Evolutionary conservation across 2,329 filamentous ascomycete species (phyloP), one percentile per base, ranked within the genome.

Genomic region (Aspergillus floridensis): DNA sequence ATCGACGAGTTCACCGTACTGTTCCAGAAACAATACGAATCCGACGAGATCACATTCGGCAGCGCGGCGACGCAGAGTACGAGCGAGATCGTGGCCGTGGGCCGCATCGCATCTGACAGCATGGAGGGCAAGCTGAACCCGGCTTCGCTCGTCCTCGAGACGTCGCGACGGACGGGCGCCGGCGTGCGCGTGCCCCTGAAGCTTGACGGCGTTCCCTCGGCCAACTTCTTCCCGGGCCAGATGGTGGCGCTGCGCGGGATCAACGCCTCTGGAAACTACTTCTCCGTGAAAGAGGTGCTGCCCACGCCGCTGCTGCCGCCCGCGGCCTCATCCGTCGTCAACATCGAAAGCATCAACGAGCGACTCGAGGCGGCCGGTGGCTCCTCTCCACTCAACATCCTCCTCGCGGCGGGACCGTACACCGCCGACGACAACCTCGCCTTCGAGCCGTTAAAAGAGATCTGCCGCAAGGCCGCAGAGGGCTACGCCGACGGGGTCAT

Each of bases 191-290:
- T 97, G 31, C 90, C 92, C 4, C 76, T 99, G 19, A 91, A 91
- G 64, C 80, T 97, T 59, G 84, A 89, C 61, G 83, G 83, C 2
- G 74, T 96, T 1, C 78, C 81, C 64, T 84, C 77, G 1, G 95
- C 89, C 76, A 89, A 91, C 71, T 91, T 98, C 79, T 98, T 98
- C 72, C 95, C 93, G 0, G 95, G 95, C 5, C 93, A 98, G 72
- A 92, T 98, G 55, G 91, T 96, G 31, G 95, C 93, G 6, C 77
- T 98, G 29, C 84, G 84, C 62, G 95, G 95, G 7, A 92, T 87
- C 67, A 99, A 99, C 72, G 87, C 92, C 21, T 92, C 91, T 0
- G 93, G 93, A 0, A 84, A 87, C 41, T 88, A 90, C 67, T 97
- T 98, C 67, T 84, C 87, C 1, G 92, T 95, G 32, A 87, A 84